A percentile compares a stretch with the other conserved stretches of the same genome.
Evolutionary conservation across 2,329 filamentous ascomycete genomes (phyloP).

Genomic region (Emergomyces africanus): DNA sequence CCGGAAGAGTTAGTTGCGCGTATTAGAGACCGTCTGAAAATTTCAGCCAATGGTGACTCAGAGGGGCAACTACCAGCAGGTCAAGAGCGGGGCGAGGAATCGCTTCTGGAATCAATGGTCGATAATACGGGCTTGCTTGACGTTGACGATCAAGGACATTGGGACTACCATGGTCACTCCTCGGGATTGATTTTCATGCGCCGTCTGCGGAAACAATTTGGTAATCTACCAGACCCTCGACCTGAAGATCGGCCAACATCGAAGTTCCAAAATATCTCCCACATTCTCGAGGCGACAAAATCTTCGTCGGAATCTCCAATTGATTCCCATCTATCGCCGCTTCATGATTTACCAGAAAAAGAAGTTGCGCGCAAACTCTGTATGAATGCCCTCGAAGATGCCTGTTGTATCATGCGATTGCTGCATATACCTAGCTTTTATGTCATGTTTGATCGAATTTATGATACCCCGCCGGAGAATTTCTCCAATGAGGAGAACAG

Average conservation of each 20-base stretch:
- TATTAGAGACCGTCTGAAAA: slow-evolving; percentile 21
- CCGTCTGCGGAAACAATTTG: slow-evolving; percentile 78
- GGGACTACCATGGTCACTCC: slow-evolving; percentile 90
- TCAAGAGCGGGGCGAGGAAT: slow-evolving; percentile 45
- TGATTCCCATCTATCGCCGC: slow-evolving; percentile 39
- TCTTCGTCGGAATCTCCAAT: slow-evolving; percentile 52
- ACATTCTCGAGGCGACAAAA: slow-evolving; percentile 57
- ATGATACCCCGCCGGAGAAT: slow-evolving; percentile 52
- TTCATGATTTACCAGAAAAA: slow-evolving; percentile 56
- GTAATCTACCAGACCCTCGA: slow-evolving; percentile 43
- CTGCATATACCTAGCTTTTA: slow-evolving; percentile 76
- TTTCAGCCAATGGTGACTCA: slow-evolving; percentile 9
- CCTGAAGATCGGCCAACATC: slow-evolving; percentile 42
- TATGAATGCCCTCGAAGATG: slow-evolving; percentile 49
- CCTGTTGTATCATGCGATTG: slow-evolving; percentile 53
- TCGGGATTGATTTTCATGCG: slow-evolving; percentile 82
- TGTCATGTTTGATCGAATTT: slow-evolving; percentile 62
- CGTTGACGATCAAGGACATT: slow-evolving; percentile 78
- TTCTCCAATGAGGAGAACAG: slow-evolving; percentile 52
- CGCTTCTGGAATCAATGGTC: slow-evolving; percentile 84
- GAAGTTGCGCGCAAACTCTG: slow-evolving; percentile 45
- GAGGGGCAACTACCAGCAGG: slow-evolving; percentile 15
- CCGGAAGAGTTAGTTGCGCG: slow-evolving; percentile 44
- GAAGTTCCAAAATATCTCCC: slow-evolving; percentile 38
- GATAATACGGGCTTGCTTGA: slow-evolving; percentile 84